Evolutionary conservation across 192 early-diverging fungal genomes (phyloP).

Genomic region (Mortierella hygrophila): DNA sequence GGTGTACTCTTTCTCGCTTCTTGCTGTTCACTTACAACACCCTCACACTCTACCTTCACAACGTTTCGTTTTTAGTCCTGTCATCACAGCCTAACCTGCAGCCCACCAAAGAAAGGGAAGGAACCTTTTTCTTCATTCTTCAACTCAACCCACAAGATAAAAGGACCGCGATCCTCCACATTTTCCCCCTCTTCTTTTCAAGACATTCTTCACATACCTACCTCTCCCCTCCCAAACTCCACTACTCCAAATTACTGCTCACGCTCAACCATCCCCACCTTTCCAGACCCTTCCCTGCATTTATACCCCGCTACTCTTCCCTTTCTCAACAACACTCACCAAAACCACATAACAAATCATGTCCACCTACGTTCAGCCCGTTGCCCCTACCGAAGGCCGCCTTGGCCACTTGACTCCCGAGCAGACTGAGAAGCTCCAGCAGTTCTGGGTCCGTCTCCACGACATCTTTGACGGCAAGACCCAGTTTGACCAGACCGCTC

Average conservation of each 20-base stretch:
- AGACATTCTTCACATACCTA: constrained; percentile 37
- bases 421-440: constrained; percentile 58
- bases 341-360: constrained; percentile 4
- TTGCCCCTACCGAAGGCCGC: constrained; percentile 47
- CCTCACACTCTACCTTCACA: not conserved
- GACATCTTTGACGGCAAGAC: constrained; percentile 59
- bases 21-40: not conserved
- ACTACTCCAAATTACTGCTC: constrained; percentile 38
- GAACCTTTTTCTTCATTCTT: not conserved
- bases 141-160: not conserved
- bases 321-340: not conserved
- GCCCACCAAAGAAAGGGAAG: not conserved
- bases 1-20: not conserved
- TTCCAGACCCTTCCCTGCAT: not conserved
- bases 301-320: not conserved
- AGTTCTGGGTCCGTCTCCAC: constrained; percentile 58
- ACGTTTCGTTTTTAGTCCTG: not conserved
- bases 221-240: not conserved
- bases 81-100: not conserved
- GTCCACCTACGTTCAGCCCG: constrained; percentile 53
- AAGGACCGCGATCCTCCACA: constrained; percentile 4
- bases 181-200: constrained; percentile 11
- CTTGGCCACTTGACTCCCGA: constrained; percentile 60
- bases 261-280: constrained; percentile 1
- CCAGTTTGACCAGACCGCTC: constrained; percentile 50